These are phyloP conservation scores for Debaryomyces maramus DNA, from an alignment of 805 yeast genomes.

Conservation along the genomic window DNA sequence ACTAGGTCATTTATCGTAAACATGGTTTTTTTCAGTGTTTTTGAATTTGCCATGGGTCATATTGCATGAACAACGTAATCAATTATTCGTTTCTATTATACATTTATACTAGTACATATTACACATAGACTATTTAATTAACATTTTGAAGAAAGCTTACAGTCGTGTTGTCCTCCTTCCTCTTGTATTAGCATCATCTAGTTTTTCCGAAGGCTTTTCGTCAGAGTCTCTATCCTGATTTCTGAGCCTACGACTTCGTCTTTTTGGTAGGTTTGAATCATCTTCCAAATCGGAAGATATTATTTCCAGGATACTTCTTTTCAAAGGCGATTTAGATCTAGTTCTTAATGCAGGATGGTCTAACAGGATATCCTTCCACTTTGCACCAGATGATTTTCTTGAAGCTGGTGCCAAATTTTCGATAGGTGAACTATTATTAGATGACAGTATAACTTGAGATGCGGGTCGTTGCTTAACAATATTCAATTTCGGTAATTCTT, in stretches of 20 bases:
- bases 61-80: conserved; percentile 21
- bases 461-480: conserved; percentile 5
- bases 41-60: conserved; percentile 65
- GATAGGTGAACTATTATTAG: conserved; percentile 1
- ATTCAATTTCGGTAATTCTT: conserved; percentile 1
- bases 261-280: conserved; percentile 6
- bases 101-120: neutral
- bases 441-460: neutral
- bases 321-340: conserved; percentile 36
- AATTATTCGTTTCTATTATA: neutral
- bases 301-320: conserved; percentile 22
- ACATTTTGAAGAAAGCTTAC: neutral
- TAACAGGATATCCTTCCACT: neutral
- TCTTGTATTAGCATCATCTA: conserved; percentile 10
- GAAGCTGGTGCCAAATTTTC: conserved; percentile 2
- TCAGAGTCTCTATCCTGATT: neutral
- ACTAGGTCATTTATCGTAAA: conserved; percentile 71
- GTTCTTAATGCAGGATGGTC: conserved; percentile 34
- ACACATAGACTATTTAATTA: neutral
- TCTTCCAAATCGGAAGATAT: conserved; percentile 14
- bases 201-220: neutral
- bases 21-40: conserved; percentile 71
- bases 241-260: conserved; percentile 6
- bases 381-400: conserved; percentile 1
- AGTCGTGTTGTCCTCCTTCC: conserved; percentile 16